Evolutionary conservation across 2,329 filamentous ascomycete genomes (phyloP), one percentile per base, ranked within the genome.

Genomic region (Knoxdaviesia proteae): DNA sequence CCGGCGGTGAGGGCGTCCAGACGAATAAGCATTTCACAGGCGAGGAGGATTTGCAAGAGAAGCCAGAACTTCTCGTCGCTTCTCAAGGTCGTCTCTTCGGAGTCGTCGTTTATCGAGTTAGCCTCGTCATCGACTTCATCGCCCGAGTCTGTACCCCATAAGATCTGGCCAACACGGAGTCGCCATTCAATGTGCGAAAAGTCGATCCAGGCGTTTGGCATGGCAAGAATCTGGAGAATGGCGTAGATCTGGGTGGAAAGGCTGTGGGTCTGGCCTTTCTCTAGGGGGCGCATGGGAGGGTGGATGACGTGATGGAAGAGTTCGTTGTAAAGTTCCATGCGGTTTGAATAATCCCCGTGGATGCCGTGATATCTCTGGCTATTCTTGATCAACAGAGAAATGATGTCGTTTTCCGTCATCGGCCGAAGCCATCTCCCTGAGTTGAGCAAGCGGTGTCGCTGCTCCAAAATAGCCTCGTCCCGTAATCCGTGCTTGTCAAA

Each of bases 101-200:
- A 63, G 45, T 71, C 66, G 40, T 63, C 61, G 20, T 20, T 20
- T 20, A 3, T 20, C 39, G 68, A 63, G 7, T 63, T 61, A n/a
- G 65, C 61, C 29, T 65, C 64, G 45, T 73, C 71, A 38, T 65
- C 64, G n/a, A 67, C 49, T 39, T 66, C 62, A 48, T 71, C 69
- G 37, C 69, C 67, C 31, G 64, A 53, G 5, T 62, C 58, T 10
- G 63, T 59, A 10, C 69, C 75, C 78, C 79, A 84, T 2, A 84
- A 58, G 37, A 84, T 66, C 56, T 83, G 79, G 6, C 80, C 80
- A 1, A 84, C 62, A 8, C 77, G 67, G 45, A 84, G 78, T 35
- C 80, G 69, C 78, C 78, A 84, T 53, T 84, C 79, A 6, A 84
- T 74, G 33, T 76, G 67, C 20, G 77, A 79, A 49, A 84, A 80